Conservation (phyloP, 129 eudicot genomes). For the Scalesia atractyloides region DNA sequence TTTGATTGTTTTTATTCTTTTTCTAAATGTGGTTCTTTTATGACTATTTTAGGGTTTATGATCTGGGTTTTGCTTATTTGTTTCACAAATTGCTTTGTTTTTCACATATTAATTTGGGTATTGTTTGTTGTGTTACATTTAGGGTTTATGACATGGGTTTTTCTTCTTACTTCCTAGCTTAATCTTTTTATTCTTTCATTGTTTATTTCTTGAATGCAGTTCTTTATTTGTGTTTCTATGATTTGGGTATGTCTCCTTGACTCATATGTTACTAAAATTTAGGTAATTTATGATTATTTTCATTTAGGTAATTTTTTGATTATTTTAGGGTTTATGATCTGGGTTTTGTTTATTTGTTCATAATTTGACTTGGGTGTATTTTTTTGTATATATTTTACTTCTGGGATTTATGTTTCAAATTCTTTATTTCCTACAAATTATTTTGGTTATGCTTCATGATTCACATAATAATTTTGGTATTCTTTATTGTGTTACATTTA, state of each 20-base stretch:
- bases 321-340: too few relatives aligned
- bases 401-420: too few relatives aligned
- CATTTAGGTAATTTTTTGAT: too few relatives aligned
- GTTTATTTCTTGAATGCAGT: too few relatives aligned
- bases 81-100: too few relatives aligned
- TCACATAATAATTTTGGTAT: neutral
- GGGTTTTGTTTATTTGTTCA: too few relatives aligned
- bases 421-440: too few relatives aligned
- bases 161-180: neutral
- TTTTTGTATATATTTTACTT: neutral
- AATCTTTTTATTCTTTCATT: neutral
- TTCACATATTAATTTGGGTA: neutral
- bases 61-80: too few relatives aligned
- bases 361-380: neutral
- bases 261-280: conserved; percentile 2
- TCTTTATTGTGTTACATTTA: conserved; percentile 5
- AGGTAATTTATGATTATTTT: neutral
- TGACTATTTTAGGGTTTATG: too few relatives aligned
- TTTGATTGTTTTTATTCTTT: too few relatives aligned
- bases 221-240: conserved; percentile 7
- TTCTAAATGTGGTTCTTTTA: too few relatives aligned
- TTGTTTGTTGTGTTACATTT: conserved; percentile 9
- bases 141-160: conserved; percentile 18
- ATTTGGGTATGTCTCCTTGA: conserved; percentile 18
- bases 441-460: too few relatives aligned